phyloP scores from a whole-genome alignment of 2,329 filamentous ascomycete species.

The Fusarium compactum region DNA sequence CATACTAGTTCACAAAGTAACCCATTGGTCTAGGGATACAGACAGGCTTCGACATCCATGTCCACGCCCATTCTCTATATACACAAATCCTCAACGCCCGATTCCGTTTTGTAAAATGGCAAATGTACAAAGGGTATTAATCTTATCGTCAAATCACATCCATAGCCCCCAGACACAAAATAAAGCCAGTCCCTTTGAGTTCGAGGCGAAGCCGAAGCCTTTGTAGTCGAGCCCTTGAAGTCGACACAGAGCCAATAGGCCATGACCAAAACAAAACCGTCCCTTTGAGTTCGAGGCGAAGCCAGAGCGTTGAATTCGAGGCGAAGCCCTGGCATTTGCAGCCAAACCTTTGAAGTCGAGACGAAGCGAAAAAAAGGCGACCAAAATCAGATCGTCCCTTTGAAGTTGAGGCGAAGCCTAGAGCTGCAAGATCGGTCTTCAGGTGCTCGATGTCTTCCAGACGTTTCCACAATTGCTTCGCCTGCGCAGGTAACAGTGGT shows the following conservation, averaged over 20 bases:
- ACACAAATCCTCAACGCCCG: not conserved
- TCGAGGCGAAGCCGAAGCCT: not conserved
- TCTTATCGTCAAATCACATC: constrained; percentile 37
- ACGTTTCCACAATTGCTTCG: constrained; percentile 66
- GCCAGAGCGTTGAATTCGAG: too few relatives aligned
- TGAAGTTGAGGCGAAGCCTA: not conserved
- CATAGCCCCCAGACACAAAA: not conserved
- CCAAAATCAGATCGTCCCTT: too few relatives aligned
- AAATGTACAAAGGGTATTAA: constrained; percentile 45
- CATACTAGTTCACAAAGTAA: not conserved
- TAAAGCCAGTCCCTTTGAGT: not conserved
- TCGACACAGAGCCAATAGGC: too few relatives aligned
- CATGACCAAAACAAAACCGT: too few relatives aligned
- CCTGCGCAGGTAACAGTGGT: constrained; percentile 13
- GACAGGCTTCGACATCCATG: not conserved
- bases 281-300: not conserved
- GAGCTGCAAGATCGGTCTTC: constrained; percentile 62
- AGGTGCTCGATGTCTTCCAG: constrained; percentile 67
- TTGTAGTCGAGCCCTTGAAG: too few relatives aligned
- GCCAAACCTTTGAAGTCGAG: not conserved
- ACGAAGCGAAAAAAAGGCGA: not conserved
- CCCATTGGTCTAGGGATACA: not conserved
- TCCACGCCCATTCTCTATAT: not conserved
- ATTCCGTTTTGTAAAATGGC: constrained; percentile 11
- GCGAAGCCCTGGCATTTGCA: not conserved